These are phyloP conservation scores for Acacia confusa DNA, from an alignment of 306 rosid genomes.

Conservation along the genomic window DNA sequence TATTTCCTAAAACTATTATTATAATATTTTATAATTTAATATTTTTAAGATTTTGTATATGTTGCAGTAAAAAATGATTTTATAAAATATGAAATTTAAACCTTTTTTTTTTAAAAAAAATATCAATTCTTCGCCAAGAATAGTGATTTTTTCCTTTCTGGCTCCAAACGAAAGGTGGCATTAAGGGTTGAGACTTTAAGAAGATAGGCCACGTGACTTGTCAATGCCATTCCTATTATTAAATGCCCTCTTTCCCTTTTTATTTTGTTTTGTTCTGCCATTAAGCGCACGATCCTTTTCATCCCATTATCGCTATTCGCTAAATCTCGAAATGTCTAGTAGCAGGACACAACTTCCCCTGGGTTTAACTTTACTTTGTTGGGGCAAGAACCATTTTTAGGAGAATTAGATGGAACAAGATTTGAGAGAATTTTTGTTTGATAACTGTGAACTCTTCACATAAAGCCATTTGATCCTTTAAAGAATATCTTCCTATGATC, in stretches of 20 bases:
- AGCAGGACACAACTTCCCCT: too few relatives aligned
- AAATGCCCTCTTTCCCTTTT: background rate
- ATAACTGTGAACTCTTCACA: background rate
- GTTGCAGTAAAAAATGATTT: too few relatives aligned
- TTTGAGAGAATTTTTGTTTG: background rate
- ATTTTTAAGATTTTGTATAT: too few relatives aligned
- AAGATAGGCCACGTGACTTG: background rate
- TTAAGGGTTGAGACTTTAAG: background rate
- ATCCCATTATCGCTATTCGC: background rate
- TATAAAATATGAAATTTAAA: too few relatives aligned
- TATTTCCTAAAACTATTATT: too few relatives aligned
- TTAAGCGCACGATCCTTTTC: background rate
- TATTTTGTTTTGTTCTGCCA: too few relatives aligned
- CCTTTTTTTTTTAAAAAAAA: too few relatives aligned
- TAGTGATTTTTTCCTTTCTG: background rate
- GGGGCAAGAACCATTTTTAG: too few relatives aligned
- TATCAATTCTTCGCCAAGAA: background rate
- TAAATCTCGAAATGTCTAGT: background rate
- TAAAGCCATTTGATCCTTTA: too few relatives aligned
- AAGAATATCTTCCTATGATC: too few relatives aligned
- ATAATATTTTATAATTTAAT: too few relatives aligned
- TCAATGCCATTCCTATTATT: background rate
- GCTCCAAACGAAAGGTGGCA: background rate
- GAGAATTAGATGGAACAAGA: background rate
- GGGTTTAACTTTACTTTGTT: too few relatives aligned